Percentiles rank a stretch among this genome's conserved stretches.
Evolutionary conservation across 192 early-diverging fungal genomes (phyloP).

Genomic region (Spizellomyces sp.): DNA sequence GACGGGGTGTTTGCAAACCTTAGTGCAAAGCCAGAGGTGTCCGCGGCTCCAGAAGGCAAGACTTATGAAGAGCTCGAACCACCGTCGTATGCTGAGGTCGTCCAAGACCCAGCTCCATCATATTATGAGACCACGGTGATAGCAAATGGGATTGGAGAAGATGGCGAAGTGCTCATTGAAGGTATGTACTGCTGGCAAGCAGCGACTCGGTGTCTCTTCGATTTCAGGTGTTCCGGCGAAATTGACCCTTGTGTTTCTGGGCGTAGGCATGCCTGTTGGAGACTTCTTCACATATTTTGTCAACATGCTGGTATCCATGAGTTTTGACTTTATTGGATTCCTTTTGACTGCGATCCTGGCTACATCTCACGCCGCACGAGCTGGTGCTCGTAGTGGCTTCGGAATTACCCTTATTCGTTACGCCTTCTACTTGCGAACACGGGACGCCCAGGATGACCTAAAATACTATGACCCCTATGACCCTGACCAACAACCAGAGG

Average conservation of each 20-base stretch:
- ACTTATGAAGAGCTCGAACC: conserved; percentile 47
- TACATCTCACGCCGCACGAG: conserved; percentile 79
- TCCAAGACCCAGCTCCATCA: conserved; percentile 70
- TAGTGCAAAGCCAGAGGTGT: conserved; percentile 23
- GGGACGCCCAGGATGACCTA: conserved; percentile 25
- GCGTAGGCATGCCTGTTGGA: conserved; percentile 81
- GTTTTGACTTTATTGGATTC: conserved; percentile 68
- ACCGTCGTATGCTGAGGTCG: conserved; percentile 75
- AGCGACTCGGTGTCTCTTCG: background rate
- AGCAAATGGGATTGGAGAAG: conserved; percentile 62
- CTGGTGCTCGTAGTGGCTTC: conserved; percentile 39
- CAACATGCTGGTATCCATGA: conserved; percentile 69
- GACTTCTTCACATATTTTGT: conserved; percentile 73
- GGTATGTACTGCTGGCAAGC: conserved; percentile 24
- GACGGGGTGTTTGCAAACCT: conserved; percentile 59
- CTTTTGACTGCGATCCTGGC: conserved; percentile 89
- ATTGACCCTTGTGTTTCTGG: background rate
- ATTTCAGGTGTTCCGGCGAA: background rate
- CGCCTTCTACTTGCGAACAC: conserved; percentile 22
- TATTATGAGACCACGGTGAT: conserved; percentile 82
- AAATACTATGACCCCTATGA: conserved; percentile 25
- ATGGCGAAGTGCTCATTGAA: conserved; percentile 87
- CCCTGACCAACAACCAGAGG: conserved; percentile 17
- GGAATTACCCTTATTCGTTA: conserved; percentile 46
- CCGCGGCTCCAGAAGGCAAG: conserved; percentile 21